Conservation (phyloP, 1,139 yeast genomes). For the Oligophagozyma castellii region DNA sequence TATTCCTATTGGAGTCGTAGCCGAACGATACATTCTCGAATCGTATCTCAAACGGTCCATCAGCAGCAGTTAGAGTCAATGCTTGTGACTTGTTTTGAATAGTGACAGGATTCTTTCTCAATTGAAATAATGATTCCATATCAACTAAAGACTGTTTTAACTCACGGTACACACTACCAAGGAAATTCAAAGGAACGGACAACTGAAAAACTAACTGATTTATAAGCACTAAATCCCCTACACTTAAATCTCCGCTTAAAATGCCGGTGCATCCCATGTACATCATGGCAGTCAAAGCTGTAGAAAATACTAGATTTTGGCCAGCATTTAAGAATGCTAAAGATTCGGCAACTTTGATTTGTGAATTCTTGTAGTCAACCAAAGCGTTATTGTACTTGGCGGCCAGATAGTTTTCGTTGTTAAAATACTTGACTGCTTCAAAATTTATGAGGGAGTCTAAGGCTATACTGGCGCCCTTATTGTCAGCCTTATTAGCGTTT, state of each 20-base stretch:
- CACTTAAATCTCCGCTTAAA: conserved; percentile 65
- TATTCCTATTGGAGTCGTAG: conserved; percentile 78
- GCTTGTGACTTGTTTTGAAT: conserved; percentile 52
- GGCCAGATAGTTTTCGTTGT: conserved; percentile 72
- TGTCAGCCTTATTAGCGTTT: conserved; percentile 87
- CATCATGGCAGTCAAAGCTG: conserved; percentile 95
- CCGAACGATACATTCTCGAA: conserved; percentile 93
- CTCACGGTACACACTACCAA: conserved; percentile 92
- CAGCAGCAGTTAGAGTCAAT: conserved; percentile 35
- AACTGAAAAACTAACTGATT: conserved; percentile 93
- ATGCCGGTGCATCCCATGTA: conserved; percentile 97
- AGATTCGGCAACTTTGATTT: conserved; percentile 84
- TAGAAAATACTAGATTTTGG: conserved; percentile 79
- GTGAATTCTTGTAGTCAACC: conserved; percentile 61
- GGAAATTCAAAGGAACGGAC: conserved; percentile 83
- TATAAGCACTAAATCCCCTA: conserved; percentile 91
- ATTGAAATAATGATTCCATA: conserved; percentile 80
- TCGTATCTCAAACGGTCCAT: conserved; percentile 43
- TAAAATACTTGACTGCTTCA: conserved; percentile 90
- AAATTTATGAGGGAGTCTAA: conserved; percentile 86
- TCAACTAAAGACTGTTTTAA: conserved; percentile 82
- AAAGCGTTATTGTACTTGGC: conserved; percentile 71
- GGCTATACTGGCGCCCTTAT: conserved; percentile 87
- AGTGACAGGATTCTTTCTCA: conserved; percentile 60
- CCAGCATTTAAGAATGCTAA: conserved; percentile 84